Conservation (phyloP, 2,329 filamentous ascomycete genomes). For the Hypoxylon sp. region DNA sequence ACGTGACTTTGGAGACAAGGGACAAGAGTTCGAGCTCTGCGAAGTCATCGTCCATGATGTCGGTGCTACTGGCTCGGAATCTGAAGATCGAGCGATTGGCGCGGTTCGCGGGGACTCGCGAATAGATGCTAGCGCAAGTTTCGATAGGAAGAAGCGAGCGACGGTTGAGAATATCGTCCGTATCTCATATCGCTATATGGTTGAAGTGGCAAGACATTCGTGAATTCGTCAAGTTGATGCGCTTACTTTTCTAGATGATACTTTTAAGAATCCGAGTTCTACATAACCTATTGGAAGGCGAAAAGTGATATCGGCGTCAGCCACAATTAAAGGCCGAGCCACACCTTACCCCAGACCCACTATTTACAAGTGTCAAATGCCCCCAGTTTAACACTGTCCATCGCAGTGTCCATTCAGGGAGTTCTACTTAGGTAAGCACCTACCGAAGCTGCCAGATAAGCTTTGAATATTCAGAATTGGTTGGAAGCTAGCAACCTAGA, state of each 20-base stretch:
- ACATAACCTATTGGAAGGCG: slow-evolving; percentile 1
- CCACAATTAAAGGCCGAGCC: background rate
- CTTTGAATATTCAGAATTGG: background rate
- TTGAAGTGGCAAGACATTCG: background rate
- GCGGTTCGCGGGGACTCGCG: background rate
- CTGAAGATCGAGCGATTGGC: background rate
- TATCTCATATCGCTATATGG: slow-evolving; percentile 24
- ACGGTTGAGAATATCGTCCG: slow-evolving; percentile 14
- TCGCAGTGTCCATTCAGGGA: too few species aligned
- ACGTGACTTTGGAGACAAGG: slow-evolving; percentile 93
- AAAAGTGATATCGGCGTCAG: slow-evolving; percentile 11
- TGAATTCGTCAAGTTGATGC: slow-evolving; percentile 5
- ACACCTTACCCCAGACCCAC: background rate
- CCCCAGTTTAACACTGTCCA: background rate
- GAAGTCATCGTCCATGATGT: slow-evolving; percentile 89
- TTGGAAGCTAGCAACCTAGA: too few species aligned
- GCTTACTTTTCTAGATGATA: background rate
- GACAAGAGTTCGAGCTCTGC: slow-evolving; percentile 92
- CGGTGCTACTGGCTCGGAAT: slow-evolving; percentile 13
- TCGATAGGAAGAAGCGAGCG: slow-evolving; percentile 29
- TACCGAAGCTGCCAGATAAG: too few species aligned
- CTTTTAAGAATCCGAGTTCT: background rate
- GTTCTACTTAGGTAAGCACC: too few species aligned
- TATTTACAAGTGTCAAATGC: background rate
- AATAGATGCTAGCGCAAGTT: slow-evolving; percentile 16